phyloP scores from a whole-genome alignment of 176 grass and related monocot genomes.

The Stipa capillata region DNA sequence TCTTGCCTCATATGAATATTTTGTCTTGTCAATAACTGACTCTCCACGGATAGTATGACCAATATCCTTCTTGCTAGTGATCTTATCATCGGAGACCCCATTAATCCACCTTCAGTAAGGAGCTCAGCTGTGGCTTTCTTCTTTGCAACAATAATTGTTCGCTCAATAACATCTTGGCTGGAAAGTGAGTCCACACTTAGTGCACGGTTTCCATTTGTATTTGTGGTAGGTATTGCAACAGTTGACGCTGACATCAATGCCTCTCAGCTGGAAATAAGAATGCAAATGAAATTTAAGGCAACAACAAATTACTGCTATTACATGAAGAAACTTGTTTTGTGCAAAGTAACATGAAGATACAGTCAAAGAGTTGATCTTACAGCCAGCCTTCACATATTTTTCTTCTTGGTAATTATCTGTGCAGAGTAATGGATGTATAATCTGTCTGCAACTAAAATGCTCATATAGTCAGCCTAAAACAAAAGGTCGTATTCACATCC shows the following conservation, averaged over 20 bases:
- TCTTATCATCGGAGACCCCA: conserved; percentile 17
- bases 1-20: conserved; percentile 26
- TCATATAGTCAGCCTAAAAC: neutral
- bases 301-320: conserved; percentile 8
- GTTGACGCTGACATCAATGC: conserved; percentile 76
- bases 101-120: conserved; percentile 28
- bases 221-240: conserved; percentile 36
- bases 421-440: neutral
- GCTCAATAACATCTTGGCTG: conserved; percentile 52
- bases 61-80: conserved; percentile 37
- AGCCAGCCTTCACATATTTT: neutral
- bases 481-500: neutral
- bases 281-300: conserved; percentile 10
- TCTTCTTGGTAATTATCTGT: neutral
- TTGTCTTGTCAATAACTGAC: conserved; percentile 43
- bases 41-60: conserved; percentile 45
- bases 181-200: conserved; percentile 54
- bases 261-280: neutral
- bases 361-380: neutral
- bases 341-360: neutral
- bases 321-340: neutral
- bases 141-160: conserved; percentile 36
- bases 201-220: conserved; percentile 50
- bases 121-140: conserved; percentile 38
- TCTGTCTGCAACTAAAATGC: neutral